Conservation (phyloP, 768 basidiomycete species). For the Mycena chlorophos region DNA sequence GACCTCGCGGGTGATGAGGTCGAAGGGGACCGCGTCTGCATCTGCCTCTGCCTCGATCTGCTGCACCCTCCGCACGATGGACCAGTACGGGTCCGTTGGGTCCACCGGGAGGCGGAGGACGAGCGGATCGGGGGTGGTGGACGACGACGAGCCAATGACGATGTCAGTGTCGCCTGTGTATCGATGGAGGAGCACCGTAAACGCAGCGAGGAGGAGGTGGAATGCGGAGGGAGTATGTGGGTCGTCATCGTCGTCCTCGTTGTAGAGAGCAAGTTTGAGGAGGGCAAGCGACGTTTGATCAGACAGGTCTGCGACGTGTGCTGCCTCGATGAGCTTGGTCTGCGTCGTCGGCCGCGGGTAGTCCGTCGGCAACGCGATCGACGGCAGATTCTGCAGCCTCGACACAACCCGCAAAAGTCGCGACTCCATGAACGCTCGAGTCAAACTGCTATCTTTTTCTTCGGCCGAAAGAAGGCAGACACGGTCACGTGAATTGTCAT, state of each 20-base stretch:
- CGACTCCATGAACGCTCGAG: conserved; percentile 39
- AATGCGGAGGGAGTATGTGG: conserved; percentile 70
- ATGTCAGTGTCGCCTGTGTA: conserved; percentile 96
- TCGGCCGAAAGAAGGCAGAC: conserved; percentile 11
- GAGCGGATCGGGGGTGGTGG: conserved; percentile 72
- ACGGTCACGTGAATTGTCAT: background rate
- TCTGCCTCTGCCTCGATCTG: conserved; percentile 83
- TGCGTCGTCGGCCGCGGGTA: conserved; percentile 81
- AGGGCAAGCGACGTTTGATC: conserved; percentile 75
- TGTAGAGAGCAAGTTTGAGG: conserved; percentile 77
- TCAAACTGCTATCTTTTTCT: conserved; percentile 4
- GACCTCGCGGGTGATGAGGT: conserved; percentile 68
- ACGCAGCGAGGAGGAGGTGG: conserved; percentile 89
- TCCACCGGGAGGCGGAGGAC: conserved; percentile 83
- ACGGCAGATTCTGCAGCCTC: conserved; percentile 79
- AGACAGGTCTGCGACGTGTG: conserved; percentile 68
- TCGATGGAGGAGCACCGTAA: conserved; percentile 86
- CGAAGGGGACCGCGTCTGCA: conserved; percentile 78
- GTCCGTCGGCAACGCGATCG: conserved; percentile 92
- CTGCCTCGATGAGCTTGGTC: conserved; percentile 83
- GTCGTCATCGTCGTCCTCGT: conserved; percentile 53
- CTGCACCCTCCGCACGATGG: conserved; percentile 83
- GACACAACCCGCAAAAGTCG: conserved; percentile 58
- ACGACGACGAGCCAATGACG: conserved; percentile 86
- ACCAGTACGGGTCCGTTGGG: conserved; percentile 86